Evolutionary conservation across 1,139 yeast species (phyloP).

Genomic region (Blastobotrys indianensis): DNA sequence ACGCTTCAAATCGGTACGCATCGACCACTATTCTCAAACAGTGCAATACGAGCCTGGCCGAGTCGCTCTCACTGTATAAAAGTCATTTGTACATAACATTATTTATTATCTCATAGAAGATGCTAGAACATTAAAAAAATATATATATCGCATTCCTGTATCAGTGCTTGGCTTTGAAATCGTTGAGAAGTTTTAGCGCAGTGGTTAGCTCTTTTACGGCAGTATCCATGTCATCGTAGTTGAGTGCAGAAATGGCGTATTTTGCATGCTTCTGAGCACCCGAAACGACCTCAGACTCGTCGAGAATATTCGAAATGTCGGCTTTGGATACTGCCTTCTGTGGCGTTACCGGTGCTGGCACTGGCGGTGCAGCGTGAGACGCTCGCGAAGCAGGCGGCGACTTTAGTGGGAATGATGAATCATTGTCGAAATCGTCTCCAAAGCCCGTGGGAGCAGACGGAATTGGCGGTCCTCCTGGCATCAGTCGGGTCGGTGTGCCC

Average conservation of each 20-base stretch:
- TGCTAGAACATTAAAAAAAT: neutral
- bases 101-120: neutral
- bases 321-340: slow-evolving; percentile 36
- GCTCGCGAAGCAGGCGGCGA: slow-evolving; percentile 16
- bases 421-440: slow-evolving; percentile 2
- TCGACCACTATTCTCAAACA: no score
- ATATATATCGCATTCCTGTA: neutral
- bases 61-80: no score
- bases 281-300: slow-evolving; percentile 55
- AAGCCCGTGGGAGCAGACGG: slow-evolving; percentile 18
- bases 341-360: slow-evolving; percentile 15
- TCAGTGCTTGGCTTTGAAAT: slow-evolving; percentile 1
- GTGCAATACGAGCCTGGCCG: no score
- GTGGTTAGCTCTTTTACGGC: slow-evolving; percentile 67
- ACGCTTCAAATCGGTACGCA: neutral
- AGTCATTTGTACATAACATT: neutral
- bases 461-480: slow-evolving; percentile 12
- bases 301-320: slow-evolving; percentile 47
- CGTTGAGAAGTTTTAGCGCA: slow-evolving; percentile 46
- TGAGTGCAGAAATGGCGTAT: slow-evolving; percentile 88
- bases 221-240: slow-evolving; percentile 80
- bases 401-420: neutral
- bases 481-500: slow-evolving; percentile 10
- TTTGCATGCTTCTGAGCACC: slow-evolving; percentile 80
- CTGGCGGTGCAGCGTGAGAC: slow-evolving; percentile 11